Conservation (phyloP, 106 monocot genomes). For the Dioscorea zingiberensis region DNA sequence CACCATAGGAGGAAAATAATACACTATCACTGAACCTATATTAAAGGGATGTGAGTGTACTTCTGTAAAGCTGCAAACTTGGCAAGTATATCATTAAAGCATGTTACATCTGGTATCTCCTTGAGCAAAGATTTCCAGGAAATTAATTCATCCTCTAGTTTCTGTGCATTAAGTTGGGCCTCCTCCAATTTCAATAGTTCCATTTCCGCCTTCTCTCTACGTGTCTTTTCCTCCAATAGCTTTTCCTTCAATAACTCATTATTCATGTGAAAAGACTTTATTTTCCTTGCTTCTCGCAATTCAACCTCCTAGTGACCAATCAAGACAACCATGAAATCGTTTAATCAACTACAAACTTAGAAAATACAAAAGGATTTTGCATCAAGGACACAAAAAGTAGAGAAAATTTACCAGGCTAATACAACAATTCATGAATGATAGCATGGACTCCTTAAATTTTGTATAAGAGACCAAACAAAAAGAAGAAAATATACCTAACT, state of each 20-base stretch:
- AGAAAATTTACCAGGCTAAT: background rate
- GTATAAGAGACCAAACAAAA: no score
- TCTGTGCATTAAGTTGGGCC: constrained; percentile 44
- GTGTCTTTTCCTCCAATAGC: constrained; percentile 66
- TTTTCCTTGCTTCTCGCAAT: constrained; percentile 76
- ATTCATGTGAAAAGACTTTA: constrained; percentile 70
- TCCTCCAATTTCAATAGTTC: constrained; percentile 64
- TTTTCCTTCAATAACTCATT: constrained; percentile 79
- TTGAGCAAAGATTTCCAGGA: constrained; percentile 71
- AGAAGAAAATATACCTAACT: no score
- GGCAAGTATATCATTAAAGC: constrained; percentile 58
- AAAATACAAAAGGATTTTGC: background rate
- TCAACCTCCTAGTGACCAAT: constrained; percentile 68
- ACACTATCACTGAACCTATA: background rate
- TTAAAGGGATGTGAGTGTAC: constrained; percentile 39
- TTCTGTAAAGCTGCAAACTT: constrained; percentile 67
- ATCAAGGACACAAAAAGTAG: background rate
- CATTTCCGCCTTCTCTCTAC: constrained; percentile 67
- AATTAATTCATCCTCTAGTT: constrained; percentile 58
- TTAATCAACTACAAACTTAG: background rate
- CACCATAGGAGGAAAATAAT: no score
- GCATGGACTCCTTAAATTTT: no score
- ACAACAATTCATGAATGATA: no score
- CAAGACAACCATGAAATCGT: background rate
- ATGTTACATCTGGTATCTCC: constrained; percentile 77